Evolutionary conservation across 2,329 filamentous ascomycete genomes (phyloP), one percentile per base, ranked within the genome.

Genomic region (Fusarium anguioides): DNA sequence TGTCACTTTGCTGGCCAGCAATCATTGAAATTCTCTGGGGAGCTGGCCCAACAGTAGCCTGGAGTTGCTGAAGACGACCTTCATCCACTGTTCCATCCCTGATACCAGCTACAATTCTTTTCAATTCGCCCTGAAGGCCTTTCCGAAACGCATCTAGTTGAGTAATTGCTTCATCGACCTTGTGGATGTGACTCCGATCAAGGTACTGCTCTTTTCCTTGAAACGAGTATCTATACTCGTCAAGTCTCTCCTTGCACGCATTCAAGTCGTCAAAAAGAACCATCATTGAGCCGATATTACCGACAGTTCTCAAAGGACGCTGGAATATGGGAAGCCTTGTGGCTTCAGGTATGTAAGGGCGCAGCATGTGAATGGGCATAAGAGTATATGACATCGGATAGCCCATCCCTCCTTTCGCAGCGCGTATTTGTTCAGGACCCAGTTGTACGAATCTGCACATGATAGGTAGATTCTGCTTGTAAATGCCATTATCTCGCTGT

Each of bases 341-440:
- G 3, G 27, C 10, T 0, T 24, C 18, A 6, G 48, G 10, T 1
- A 55, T 7, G 4, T 58, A 8, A 9, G 26, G 42, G 0, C 9
- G 17, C 3, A 70, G 44, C 3, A 17, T 5, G 4, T 42, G 18
- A 11, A 68, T 18, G 0, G 68, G 59, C n/a, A 44, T 44, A 11
- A 70, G 18, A 2, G 35, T 63, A 9, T 71, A 71, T 5, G 37
- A 21, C 1, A 63, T 24, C 3, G 59, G 66, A 27, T 46, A 45
- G 2, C 68, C 68, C 7, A 41, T 69, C 1, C 37, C 55, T 8
- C 10, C 5, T 17, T 15, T 14, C 4, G 59, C 35, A 1, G 23
- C 21, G 15, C 20, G 17, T 5, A 60, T 51, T 8, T 64, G 51
- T 20, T 27, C 44, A 0, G 47, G 49, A 1, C 51, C 55, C 0